Evolutionary conservation across 768 basidiomycete genomes (phyloP).

Genomic region (Trametes cubensis): DNA sequence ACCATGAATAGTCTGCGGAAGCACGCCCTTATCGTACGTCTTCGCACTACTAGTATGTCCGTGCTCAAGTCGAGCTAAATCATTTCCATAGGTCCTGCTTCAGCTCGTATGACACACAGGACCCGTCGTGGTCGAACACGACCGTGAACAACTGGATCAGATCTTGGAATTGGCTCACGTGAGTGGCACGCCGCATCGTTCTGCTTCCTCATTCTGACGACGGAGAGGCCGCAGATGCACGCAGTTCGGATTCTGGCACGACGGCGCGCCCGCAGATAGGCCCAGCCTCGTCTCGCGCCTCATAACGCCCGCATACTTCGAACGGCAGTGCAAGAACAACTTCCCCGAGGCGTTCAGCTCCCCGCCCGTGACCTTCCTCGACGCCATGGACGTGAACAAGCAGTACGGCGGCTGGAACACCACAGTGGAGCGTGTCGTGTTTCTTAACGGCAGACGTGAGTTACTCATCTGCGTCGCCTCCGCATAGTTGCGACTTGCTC

Average conservation of each 20-base stretch:
- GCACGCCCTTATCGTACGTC: neutral
- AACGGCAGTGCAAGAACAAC: constrained; percentile 66
- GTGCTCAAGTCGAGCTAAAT: neutral
- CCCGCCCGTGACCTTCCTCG: constrained; percentile 47
- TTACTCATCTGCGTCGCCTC: constrained; percentile 13
- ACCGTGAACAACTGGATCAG: constrained; percentile 54
- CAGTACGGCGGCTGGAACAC: constrained; percentile 67
- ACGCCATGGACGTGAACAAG: constrained; percentile 45
- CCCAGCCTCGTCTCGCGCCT: constrained; percentile 52
- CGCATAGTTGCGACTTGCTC: neutral
- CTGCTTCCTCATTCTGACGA: constrained; percentile 47
- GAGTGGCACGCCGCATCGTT: constrained; percentile 13
- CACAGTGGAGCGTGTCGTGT: constrained; percentile 58
- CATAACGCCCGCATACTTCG: constrained; percentile 51
- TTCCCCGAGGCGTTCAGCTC: constrained; percentile 58
- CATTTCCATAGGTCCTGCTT: constrained; percentile 19
- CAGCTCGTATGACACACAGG: constrained; percentile 43
- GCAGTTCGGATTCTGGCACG: constrained; percentile 56
- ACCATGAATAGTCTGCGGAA: no score
- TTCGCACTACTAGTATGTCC: constrained; percentile 24
- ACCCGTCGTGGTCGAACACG: constrained; percentile 53
- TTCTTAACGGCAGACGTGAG: constrained; percentile 68
- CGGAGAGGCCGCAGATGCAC: constrained; percentile 52
- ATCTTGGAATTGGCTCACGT: constrained; percentile 76
- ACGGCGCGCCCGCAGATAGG: constrained; percentile 37